Conservation (phyloP, 805 yeast species). For the Cyberlindnera maclurae region DNA sequence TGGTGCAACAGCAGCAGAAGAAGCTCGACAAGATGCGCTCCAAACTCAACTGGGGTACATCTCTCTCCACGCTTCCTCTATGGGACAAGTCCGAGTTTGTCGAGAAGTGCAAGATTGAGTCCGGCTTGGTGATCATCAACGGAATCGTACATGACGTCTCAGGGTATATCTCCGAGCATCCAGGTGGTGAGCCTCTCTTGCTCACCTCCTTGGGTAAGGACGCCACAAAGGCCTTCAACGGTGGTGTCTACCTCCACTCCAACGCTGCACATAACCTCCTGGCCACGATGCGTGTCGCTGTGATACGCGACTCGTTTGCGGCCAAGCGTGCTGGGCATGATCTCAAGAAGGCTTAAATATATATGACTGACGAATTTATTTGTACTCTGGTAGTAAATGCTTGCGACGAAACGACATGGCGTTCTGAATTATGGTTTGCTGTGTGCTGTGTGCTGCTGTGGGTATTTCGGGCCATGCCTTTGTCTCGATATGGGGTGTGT, state of each 20-base stretch:
- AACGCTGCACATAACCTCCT: conserved; percentile 81
- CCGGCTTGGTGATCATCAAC: conserved; percentile 61
- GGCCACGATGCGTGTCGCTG: conserved; percentile 79
- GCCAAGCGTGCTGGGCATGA: conserved; percentile 18
- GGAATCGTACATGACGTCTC: conserved; percentile 79
- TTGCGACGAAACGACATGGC: no score
- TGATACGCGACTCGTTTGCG: conserved; percentile 58
- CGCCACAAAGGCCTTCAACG: conserved; percentile 78
- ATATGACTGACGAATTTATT: conserved; percentile 1
- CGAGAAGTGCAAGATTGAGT: conserved; percentile 32
- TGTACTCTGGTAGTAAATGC: no score
- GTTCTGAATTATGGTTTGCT: no score
- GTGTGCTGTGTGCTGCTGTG: no score
- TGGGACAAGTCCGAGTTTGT: conserved; percentile 63
- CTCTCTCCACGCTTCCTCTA: conserved; percentile 57
- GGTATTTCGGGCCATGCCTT: no score
- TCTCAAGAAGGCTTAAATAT: conserved; percentile 7
- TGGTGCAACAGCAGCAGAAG: conserved; percentile 79
- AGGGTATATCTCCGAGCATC: conserved; percentile 64
- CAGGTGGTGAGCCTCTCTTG: conserved; percentile 75
- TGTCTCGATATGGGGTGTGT: no score
- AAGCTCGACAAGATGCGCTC: conserved; percentile 58
- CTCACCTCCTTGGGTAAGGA: conserved; percentile 72
- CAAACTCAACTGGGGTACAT: conserved; percentile 69
- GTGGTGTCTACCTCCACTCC: conserved; percentile 80